Evolutionary conservation across 371 early-diverging fungal species (phyloP).

Genomic region (Apophysomyces ossiformis): DNA sequence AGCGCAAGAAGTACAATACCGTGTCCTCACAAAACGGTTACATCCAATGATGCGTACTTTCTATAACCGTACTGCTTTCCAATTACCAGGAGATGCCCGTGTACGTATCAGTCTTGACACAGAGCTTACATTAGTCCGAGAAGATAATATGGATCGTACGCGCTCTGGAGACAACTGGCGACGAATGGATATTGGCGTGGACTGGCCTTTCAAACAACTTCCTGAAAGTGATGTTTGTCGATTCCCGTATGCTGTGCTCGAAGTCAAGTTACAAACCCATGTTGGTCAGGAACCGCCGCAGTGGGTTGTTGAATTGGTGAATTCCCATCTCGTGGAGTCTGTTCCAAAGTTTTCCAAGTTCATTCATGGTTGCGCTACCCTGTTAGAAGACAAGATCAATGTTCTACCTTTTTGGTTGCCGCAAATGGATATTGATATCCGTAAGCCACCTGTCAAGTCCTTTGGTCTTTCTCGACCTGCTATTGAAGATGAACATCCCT

Average conservation of each 20-base stretch:
- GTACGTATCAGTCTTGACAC: conserved; percentile 99
- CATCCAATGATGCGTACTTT: conserved; percentile 94
- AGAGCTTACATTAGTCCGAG: conserved; percentile 96
- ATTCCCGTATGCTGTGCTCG: conserved; percentile 99
- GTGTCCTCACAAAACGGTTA: conserved; percentile 78
- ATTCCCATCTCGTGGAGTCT: conserved; percentile 93
- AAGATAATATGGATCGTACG: conserved; percentile 77
- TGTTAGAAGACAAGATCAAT: conserved; percentile 87
- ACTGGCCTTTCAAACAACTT: conserved; percentile 92
- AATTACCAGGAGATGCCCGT: conserved; percentile 97
- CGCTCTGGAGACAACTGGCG: conserved; percentile 94
- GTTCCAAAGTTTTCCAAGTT: conserved; percentile 99
- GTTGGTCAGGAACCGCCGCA: conserved; percentile 92
- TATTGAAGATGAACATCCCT: conserved; percentile 29
- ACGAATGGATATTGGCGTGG: conserved; percentile 90
- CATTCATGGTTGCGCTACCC: conserved; percentile 95
- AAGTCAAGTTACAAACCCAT: conserved; percentile 97
- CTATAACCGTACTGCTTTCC: conserved; percentile 99
- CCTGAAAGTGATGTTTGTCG: conserved; percentile 86
- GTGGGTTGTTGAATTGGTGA: conserved; percentile 96
- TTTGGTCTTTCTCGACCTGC: conserved; percentile 52
- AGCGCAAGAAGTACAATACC: conserved; percentile 84
- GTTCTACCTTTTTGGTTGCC: conserved; percentile 98
- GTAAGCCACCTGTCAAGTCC: conserved; percentile 62
- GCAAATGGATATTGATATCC: conserved; percentile 97